Evolutionary conservation across 768 basidiomycete species (phyloP).

Genomic region (Agaricus bisporus): DNA sequence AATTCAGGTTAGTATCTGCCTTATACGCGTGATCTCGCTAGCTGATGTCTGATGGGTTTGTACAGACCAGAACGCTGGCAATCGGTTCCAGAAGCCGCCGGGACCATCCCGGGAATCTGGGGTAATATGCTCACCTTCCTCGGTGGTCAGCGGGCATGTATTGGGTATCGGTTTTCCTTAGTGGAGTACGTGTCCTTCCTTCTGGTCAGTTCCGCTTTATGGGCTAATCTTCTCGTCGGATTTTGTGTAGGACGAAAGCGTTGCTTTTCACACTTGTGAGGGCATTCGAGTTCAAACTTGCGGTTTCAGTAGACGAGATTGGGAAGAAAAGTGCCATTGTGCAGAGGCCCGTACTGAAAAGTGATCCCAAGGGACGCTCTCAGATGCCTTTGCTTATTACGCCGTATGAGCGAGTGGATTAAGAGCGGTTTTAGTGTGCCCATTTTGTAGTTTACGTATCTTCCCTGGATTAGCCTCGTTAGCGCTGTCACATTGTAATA

Average conservation of each 20-base stretch:
- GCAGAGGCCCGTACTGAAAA: conserved; percentile 37
- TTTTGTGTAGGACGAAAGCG: background rate
- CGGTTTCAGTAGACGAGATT: conserved; percentile 32
- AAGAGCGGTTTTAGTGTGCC: background rate
- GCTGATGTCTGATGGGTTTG: background rate
- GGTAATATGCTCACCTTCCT: conserved; percentile 56
- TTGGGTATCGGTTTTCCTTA: conserved; percentile 61
- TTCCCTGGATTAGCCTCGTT: no score
- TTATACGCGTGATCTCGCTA: no score
- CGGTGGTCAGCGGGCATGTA: conserved; percentile 60
- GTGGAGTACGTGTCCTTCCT: background rate
- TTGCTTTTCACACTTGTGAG: conserved; percentile 23
- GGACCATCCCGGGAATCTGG: conserved; percentile 52
- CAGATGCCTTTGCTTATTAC: conserved; percentile 43
- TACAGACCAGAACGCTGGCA: conserved; percentile 63
- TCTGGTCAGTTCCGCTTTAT: background rate
- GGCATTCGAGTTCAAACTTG: conserved; percentile 44
- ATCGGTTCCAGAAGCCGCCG: conserved; percentile 34
- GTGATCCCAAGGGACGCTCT: conserved; percentile 32
- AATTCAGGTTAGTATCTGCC: conserved; percentile 42
- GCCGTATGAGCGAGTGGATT: conserved; percentile 12
- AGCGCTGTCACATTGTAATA: background rate
- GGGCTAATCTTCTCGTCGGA: background rate
- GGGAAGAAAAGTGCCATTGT: conserved; percentile 31
- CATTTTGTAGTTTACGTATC: background rate